Percentiles rank a stretch among this genome's conserved stretches.
Conservation (phyloP, 192 early-diverging fungal genomes). For the Fimicolochytrium jonesii region DNA sequence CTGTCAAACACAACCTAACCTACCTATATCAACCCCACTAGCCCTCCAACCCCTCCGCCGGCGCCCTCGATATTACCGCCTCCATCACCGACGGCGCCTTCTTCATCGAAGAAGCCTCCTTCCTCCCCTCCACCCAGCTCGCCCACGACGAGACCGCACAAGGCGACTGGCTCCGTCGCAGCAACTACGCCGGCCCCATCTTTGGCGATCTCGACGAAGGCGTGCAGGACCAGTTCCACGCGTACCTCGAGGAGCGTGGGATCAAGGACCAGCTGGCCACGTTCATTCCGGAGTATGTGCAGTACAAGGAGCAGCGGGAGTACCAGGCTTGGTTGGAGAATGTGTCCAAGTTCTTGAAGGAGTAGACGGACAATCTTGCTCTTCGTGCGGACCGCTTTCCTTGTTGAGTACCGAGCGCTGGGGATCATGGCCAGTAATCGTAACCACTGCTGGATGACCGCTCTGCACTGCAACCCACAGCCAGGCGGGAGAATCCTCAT, state of each 20-base stretch:
- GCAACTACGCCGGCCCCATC: slow-evolving; percentile 84
- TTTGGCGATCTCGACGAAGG: slow-evolving; percentile 86
- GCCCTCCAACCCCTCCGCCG: slow-evolving; percentile 26
- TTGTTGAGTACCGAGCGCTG: too few species aligned
- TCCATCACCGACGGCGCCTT: slow-evolving; percentile 80
- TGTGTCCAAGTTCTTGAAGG: slow-evolving; percentile 70
- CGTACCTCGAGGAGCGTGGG: slow-evolving; percentile 78
- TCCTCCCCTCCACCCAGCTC: slow-evolving; percentile 58
- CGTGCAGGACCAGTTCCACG: slow-evolving; percentile 51
- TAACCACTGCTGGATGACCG: too few species aligned
- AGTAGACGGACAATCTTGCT: too few species aligned
- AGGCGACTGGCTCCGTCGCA: slow-evolving; percentile 84
- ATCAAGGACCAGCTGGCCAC: slow-evolving; percentile 76
- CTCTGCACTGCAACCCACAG: too few species aligned
- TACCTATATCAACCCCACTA: too few species aligned
- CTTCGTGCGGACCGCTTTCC: too few species aligned
- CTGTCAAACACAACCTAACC: not conserved
- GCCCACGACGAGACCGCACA: slow-evolving; percentile 65
- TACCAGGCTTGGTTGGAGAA: slow-evolving; percentile 83
- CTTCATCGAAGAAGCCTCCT: slow-evolving; percentile 78
- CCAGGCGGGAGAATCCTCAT: too few species aligned
- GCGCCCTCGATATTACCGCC: slow-evolving; percentile 77
- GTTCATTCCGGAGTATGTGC: slow-evolving; percentile 85
- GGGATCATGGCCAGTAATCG: too few species aligned
- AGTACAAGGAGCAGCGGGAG: slow-evolving; percentile 94